Conservation (phyloP, 495 filamentous ascomycete species). For the Penicillium cinerascens region DNA sequence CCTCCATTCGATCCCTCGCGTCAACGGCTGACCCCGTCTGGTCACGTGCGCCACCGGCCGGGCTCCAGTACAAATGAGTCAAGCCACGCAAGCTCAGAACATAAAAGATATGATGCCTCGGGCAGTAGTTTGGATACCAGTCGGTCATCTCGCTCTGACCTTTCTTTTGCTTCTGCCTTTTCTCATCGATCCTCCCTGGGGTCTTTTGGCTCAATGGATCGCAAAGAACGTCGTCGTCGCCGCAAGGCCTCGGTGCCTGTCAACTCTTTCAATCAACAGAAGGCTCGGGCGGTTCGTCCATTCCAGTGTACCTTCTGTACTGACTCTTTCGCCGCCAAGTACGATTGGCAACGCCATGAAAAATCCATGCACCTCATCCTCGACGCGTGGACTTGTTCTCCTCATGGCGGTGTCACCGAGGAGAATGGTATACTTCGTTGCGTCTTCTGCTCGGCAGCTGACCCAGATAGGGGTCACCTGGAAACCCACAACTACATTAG, state of each 20-base stretch:
- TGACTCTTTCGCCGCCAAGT: conserved; percentile 81
- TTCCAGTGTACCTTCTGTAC: conserved; percentile 94
- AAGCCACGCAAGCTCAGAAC: conserved; percentile 55
- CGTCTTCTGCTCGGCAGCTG: conserved; percentile 66
- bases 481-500: conserved; percentile 71
- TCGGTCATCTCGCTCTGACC: conserved; percentile 56
- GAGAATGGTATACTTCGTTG: conserved; percentile 50
- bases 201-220: conserved; percentile 66
- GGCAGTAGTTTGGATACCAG: conserved; percentile 70
- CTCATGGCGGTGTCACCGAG: conserved; percentile 45
- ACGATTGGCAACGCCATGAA: conserved; percentile 90
- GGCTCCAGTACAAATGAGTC: conserved; percentile 58
- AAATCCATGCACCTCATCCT: conserved; percentile 80
- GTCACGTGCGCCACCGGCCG: conserved; percentile 50
- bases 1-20: conserved; percentile 53
- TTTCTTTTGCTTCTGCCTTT: conserved; percentile 70
- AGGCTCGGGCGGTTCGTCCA: conserved; percentile 42
- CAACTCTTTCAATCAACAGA: conserved; percentile 41
- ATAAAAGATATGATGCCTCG: conserved; percentile 62
- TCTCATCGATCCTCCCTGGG: conserved; percentile 62
- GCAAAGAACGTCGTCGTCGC: conserved; percentile 68
- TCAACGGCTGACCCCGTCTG: conserved; percentile 32
- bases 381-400: conserved; percentile 84
- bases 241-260: conserved; percentile 51
- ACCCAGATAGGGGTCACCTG: conserved; percentile 67